Evolutionary conservation across 139 green algal genomes (phyloP).

Genomic region (Chlamydomonas sp.): DNA sequence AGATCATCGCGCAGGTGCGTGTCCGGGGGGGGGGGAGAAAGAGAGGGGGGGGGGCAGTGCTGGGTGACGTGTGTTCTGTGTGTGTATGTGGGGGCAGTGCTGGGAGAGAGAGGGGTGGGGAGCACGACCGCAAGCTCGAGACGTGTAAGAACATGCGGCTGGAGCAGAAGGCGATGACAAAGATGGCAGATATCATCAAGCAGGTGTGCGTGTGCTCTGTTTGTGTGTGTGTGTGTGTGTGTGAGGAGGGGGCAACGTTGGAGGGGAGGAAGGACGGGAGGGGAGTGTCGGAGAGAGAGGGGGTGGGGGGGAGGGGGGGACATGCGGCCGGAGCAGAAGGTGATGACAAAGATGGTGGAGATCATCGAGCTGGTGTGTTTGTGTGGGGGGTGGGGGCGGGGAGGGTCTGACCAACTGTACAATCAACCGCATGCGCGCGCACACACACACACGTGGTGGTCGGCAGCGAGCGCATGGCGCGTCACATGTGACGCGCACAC

Average conservation of each 20-base stretch:
- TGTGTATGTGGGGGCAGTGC: no score
- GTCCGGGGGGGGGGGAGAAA: not conserved
- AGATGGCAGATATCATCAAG: not conserved
- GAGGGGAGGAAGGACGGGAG: not conserved
- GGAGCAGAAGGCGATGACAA: conserved; percentile 35
- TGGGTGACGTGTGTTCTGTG: not conserved
- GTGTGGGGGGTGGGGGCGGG: no score
- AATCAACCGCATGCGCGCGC: no score
- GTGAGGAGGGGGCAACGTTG: not conserved
- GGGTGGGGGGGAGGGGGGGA: not conserved
- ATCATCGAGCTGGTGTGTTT: no score
- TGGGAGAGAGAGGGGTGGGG: no score
- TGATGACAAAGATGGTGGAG: conserved; percentile 9
- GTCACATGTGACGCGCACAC: no score
- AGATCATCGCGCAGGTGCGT: no score
- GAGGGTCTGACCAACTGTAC: no score
- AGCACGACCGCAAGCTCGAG: conserved; percentile 47
- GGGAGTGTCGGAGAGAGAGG: not conserved
- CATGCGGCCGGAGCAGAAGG: not conserved
- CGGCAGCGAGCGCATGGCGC: no score
- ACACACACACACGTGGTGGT: no score
- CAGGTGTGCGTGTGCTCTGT: no score
- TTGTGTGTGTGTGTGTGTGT: conserved; percentile 1
- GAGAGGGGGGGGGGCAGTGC: no score
- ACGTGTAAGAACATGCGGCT: conserved; percentile 26